Conservation (phyloP, 2,329 filamentous ascomycete species). For the Ceratocystis huliohia region DNA sequence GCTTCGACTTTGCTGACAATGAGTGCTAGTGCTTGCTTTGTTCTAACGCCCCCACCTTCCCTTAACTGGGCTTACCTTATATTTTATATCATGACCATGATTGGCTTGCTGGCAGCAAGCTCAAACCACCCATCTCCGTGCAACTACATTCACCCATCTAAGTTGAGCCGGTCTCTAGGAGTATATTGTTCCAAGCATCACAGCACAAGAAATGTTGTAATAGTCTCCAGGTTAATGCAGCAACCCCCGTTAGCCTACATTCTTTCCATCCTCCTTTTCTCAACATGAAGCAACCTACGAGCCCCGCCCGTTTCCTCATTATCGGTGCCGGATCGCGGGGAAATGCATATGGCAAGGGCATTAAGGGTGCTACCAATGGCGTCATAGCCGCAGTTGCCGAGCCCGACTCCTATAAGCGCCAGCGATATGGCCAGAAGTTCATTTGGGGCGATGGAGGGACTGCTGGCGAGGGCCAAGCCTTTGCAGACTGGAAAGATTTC, state of each 20-base stretch:
- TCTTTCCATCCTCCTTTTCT: background rate
- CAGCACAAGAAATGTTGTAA: too few relatives aligned
- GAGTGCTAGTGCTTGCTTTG: too few relatives aligned
- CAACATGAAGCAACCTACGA: background rate
- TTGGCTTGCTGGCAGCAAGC: background rate
- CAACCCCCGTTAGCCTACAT: background rate
- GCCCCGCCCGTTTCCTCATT: slow-evolving; percentile 56
- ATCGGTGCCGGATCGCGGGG: slow-evolving; percentile 76
- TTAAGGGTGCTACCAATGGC: slow-evolving; percentile 51
- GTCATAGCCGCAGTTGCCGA: slow-evolving; percentile 69
- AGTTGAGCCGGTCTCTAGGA: too few relatives aligned
- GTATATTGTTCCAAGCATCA: background rate
- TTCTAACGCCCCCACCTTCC: too few relatives aligned
- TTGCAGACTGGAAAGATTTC: slow-evolving; percentile 62
- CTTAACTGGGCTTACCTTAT: background rate
- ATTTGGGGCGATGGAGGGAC: slow-evolving; percentile 49
- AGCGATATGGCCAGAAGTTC: slow-evolving; percentile 54
- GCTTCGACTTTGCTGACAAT: too few relatives aligned
- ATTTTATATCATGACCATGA: background rate
- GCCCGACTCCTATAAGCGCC: slow-evolving; percentile 63
- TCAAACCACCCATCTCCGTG: too few relatives aligned
- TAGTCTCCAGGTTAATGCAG: background rate
- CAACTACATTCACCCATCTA: too few relatives aligned
- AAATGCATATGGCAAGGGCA: slow-evolving; percentile 56
- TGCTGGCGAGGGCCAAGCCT: slow-evolving; percentile 50